Percentiles rank a stretch among this genome's conserved stretches.
phyloP scores from a whole-genome alignment of 1,284 basidiomycete genomes.

The Malassezia furfur region DNA sequence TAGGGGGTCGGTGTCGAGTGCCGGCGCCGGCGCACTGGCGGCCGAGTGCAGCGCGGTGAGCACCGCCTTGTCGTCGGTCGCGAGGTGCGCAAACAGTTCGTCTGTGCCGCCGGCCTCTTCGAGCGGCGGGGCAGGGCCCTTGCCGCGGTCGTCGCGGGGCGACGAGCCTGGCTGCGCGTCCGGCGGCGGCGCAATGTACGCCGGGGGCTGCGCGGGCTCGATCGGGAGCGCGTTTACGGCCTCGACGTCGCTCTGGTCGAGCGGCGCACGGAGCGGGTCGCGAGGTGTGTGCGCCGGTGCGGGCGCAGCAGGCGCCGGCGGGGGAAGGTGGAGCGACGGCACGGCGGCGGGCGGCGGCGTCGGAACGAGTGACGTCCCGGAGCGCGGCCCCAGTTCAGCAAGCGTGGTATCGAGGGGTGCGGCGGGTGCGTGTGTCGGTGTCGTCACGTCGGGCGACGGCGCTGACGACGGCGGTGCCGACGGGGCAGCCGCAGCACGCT shows the following conservation, averaged over 20 bases:
- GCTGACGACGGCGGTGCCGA: too few species aligned
- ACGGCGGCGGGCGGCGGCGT: too few species aligned
- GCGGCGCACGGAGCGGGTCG: background rate
- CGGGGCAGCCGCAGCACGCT: too few species aligned
- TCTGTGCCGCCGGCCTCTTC: background rate
- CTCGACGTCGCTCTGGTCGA: slow-evolving; percentile 2
- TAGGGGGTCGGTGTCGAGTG: too few species aligned
- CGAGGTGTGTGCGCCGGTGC: too few species aligned
- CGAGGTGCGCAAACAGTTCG: slow-evolving; percentile 6
- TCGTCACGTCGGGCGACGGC: background rate
- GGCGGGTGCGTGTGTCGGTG: too few species aligned
- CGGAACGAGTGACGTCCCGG: too few species aligned
- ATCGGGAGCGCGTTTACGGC: slow-evolving; percentile 1
- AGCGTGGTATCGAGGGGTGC: background rate
- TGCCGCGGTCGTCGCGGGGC: background rate
- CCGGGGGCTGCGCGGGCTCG: slow-evolving; percentile 1
- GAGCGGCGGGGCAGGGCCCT: background rate
- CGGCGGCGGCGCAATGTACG: background rate
- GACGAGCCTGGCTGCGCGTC: background rate
- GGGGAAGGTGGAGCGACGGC: too few species aligned
- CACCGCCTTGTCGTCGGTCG: slow-evolving; percentile 14
- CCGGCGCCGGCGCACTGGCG: slow-evolving; percentile 7
- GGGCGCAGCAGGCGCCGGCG: too few species aligned
- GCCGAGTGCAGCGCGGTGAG: slow-evolving; percentile 1
- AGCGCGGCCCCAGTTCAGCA: background rate